Evolutionary conservation across 805 yeast species (phyloP).

Genomic region (Pichia phayaonensis): DNA sequence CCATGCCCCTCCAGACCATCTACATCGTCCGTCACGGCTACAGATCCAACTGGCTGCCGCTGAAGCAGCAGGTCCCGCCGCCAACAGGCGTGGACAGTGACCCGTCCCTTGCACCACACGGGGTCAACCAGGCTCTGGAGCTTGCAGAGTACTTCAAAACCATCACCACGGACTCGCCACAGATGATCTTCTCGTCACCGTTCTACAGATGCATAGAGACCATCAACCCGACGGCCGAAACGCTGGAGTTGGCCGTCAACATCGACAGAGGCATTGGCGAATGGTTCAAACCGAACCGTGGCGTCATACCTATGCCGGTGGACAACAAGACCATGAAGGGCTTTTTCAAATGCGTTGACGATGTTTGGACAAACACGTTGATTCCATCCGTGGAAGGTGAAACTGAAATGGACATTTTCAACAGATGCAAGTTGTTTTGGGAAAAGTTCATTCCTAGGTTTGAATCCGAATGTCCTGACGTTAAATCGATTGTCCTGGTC

Average conservation of each 20-base stretch:
- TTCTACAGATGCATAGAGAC: constrained; percentile 89
- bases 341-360: constrained; percentile 45
- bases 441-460: constrained; percentile 47
- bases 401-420: constrained; percentile 58
- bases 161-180: constrained; percentile 34
- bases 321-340: constrained; percentile 36
- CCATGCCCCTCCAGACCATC: constrained; percentile 45
- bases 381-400: constrained; percentile 69
- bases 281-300: constrained; percentile 75
- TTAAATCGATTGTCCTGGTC: constrained; percentile 59
- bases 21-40: constrained; percentile 83
- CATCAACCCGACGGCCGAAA: constrained; percentile 56
- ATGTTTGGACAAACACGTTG: constrained; percentile 42
- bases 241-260: constrained; percentile 48
- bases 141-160: constrained; percentile 49
- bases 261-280: constrained; percentile 87
- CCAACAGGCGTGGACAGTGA: constrained; percentile 92
- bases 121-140: constrained; percentile 80
- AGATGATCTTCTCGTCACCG: constrained; percentile 70
- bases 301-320: constrained; percentile 65
- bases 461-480: constrained; percentile 49
- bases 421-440: constrained; percentile 53
- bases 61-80: constrained; percentile 71
- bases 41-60: constrained; percentile 85
- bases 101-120: constrained; percentile 81